A percentile compares a stretch with the other conserved stretches of the same genome.
phyloP scores from a whole-genome alignment of 164 flowering plant species.

The Stephania cephalantha region DNA sequence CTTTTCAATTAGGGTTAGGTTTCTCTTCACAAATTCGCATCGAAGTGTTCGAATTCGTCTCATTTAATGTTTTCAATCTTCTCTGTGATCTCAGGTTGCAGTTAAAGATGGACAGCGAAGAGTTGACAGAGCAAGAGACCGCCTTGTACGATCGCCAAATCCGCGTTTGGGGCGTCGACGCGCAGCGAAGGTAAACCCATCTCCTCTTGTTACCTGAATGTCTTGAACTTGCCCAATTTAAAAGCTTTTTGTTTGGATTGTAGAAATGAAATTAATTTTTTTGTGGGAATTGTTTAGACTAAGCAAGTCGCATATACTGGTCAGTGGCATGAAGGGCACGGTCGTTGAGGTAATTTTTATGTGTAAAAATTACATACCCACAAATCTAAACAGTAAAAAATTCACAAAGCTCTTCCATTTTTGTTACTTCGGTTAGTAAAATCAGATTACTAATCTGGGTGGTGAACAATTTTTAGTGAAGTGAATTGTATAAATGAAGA shows the following conservation, averaged over 20 bases:
- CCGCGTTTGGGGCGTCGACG: constrained; percentile 99
- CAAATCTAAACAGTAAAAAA: background rate
- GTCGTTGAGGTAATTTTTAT: constrained; percentile 58
- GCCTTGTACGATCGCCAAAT: constrained; percentile 96
- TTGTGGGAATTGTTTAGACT: constrained; percentile 35
- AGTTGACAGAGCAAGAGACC: constrained; percentile 92
- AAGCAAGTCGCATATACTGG: constrained; percentile 80
- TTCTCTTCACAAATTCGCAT: background rate
- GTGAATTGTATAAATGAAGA: background rate
- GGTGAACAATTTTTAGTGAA: background rate
- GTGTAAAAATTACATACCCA: background rate
- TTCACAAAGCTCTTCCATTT: background rate
- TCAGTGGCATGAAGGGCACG: constrained; percentile 80
- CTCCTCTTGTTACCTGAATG: background rate
- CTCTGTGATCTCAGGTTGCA: constrained; percentile 5
- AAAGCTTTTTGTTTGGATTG: background rate
- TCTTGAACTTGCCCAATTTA: background rate
- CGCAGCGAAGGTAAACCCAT: constrained; percentile 70
- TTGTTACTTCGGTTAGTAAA: background rate
- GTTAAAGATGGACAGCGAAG: constrained; percentile 64
- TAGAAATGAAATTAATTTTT: background rate
- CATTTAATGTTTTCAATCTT: background rate
- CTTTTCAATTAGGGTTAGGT: background rate
- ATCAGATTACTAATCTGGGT: background rate
- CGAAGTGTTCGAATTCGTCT: background rate